Evolutionary conservation across 805 yeast genomes (phyloP), one percentile per base, ranked within the genome.

Genomic region (Candida tallmaniae): DNA sequence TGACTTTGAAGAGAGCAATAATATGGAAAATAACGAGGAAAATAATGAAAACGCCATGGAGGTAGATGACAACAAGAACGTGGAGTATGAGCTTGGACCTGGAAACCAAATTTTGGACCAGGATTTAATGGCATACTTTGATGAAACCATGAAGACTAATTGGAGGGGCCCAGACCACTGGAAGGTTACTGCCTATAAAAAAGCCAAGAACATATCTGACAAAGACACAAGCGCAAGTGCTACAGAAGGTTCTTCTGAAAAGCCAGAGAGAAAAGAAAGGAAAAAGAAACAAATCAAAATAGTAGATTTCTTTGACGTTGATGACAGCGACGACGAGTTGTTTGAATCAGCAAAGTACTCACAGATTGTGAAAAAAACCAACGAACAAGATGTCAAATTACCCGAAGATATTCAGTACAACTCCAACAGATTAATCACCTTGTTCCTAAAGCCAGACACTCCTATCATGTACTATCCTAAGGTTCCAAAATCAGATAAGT

Each of bases 141-240:
- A 88, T 52, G 78, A 77, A 34, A 70, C 77, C 14, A 67, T 86
- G 58, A 74, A 69, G 38, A 61, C 68, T 21, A 83, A 78, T 52
- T 89, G 97, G 96, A 74, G 94, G 19, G 97, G 97, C 6, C 83
- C 71, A 10, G 90, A 85, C 44, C 94, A 86, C 58, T 90, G 97
- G 97, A 83, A 83, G 57, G 82, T 90, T 8, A 64, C 73, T 27
- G 73, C 76, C 10, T 56, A 81, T 31, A 80, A 76, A 47, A 68
- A 68, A 44, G 45, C 62, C 18, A 62, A 60, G 39, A 54, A 50
- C 15, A 30, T 60, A 10, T 45, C 42, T 9, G 50, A 43, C 14
- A n/a, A n/a, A n/a, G 31, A 18, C 4, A 9, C 2, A 3, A 23
- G 6, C 16, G 27, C 20, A 14, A 10, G 17, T 3, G 18, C 23